phyloP scores from a whole-genome alignment of 345 rosid species.

The Erysimum cheiranthoides region DNA sequence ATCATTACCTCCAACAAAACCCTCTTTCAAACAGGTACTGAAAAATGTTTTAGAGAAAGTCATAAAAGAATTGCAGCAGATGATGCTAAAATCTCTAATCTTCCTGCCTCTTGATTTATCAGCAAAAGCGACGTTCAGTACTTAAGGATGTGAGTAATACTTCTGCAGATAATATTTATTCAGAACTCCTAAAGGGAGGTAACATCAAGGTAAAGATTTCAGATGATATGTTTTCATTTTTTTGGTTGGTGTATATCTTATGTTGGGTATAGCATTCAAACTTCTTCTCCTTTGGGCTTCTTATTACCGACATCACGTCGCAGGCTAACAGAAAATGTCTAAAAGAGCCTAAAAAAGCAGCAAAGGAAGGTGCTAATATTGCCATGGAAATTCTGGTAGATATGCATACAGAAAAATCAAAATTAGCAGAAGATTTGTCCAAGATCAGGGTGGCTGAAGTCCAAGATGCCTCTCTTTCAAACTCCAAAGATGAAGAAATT shows the following conservation, averaged over 20 bases:
- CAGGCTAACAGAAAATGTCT: conserved; percentile 56
- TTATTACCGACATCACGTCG: conserved; percentile 37
- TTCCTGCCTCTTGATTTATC: conserved; percentile 46
- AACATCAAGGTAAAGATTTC: conserved; percentile 57
- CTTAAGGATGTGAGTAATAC: conserved; percentile 79
- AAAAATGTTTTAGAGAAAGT: conserved; percentile 46
- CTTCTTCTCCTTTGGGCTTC: conserved; percentile 21
- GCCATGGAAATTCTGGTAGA: conserved; percentile 47
- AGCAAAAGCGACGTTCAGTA: conserved; percentile 78
- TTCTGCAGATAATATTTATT: conserved; percentile 40
- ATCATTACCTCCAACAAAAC: conserved; percentile 60
- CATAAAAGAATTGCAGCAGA: conserved; percentile 59
- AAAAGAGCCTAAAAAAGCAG: conserved; percentile 44
- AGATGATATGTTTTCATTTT: conserved; percentile 17
- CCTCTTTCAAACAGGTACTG: conserved; percentile 70
- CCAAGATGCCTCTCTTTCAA: conserved; percentile 46
- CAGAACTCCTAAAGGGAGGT: conserved; percentile 47
- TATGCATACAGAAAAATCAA: conserved; percentile 60
- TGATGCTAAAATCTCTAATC: conserved; percentile 52
- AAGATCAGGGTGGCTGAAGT: conserved; percentile 73
- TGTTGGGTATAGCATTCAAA: conserved; percentile 13
- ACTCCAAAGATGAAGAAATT: conserved; percentile 42
- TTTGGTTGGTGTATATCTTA: conserved; percentile 20
- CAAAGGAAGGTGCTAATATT: conserved; percentile 43
- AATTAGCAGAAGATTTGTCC: conserved; percentile 75